Conservation (phyloP, 371 early-diverging fungal species). For the Apophysomyces trapeziformis region DNA sequence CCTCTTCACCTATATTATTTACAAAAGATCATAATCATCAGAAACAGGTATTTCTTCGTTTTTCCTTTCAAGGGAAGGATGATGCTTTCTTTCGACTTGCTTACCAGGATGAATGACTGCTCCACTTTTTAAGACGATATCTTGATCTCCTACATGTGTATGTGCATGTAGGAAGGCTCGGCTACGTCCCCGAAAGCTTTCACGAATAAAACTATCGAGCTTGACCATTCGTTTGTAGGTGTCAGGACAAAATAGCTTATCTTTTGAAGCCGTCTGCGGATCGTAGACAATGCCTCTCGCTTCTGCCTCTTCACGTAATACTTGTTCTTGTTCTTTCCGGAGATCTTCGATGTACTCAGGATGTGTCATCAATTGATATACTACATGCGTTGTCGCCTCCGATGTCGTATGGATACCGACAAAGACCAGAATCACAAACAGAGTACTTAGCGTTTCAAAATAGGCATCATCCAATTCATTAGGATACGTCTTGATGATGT, state of each 20-base stretch:
- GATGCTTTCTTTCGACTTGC: not conserved
- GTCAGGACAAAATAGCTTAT: slow-evolving; percentile 28
- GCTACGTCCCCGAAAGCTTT: slow-evolving; percentile 35
- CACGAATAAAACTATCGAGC: slow-evolving; percentile 58
- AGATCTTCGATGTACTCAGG: slow-evolving; percentile 44
- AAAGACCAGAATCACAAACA: slow-evolving; percentile 36
- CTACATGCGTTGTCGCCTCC: slow-evolving; percentile 28
- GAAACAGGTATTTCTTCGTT: too few relatives aligned
- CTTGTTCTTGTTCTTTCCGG: slow-evolving; percentile 43
- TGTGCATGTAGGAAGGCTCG: slow-evolving; percentile 33
- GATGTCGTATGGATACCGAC: slow-evolving; percentile 49
- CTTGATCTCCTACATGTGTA: slow-evolving; percentile 24
- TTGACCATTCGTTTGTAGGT: slow-evolving; percentile 41
- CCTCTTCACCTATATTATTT: slow-evolving; percentile 27
- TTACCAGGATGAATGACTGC: slow-evolving; percentile 43
- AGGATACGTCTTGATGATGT: slow-evolving; percentile 24
- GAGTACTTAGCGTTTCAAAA: slow-evolving; percentile 18
- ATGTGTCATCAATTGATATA: slow-evolving; percentile 46
- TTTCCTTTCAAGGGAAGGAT: too few relatives aligned
- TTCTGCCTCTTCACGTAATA: slow-evolving; percentile 21
- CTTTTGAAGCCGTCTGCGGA: not conserved
- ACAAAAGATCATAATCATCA: too few relatives aligned
- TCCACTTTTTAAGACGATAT: slow-evolving; percentile 45
- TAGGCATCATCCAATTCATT: slow-evolving; percentile 19
- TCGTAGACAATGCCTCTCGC: slow-evolving; percentile 9